A percentile compares a stretch with the other conserved stretches of the same genome.
These are phyloP conservation scores for Holtermanniella nyarrowii DNA, from an alignment of 768 basidiomycete species.

Conservation along the genomic window DNA sequence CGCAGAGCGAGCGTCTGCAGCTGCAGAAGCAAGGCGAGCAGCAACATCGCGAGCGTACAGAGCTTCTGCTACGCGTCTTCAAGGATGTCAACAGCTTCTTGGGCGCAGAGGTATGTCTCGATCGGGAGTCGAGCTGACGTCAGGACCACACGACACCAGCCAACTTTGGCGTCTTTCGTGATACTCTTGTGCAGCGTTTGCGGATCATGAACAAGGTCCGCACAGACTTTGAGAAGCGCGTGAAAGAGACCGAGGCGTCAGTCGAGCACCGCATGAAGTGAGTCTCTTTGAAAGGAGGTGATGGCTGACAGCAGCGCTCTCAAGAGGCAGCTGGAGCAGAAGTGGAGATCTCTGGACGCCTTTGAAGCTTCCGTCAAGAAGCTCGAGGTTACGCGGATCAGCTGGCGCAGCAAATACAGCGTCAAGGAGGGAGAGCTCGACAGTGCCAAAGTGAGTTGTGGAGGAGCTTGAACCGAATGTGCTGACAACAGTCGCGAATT, in stretches of 20 bases:
- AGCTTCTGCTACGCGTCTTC: conserved; percentile 78
- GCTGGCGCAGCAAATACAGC: conserved; percentile 74
- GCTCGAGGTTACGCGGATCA: conserved; percentile 65
- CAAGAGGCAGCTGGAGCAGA: conserved; percentile 72
- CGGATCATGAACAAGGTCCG: conserved; percentile 77
- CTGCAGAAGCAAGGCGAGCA: conserved; percentile 77
- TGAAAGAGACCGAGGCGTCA: conserved; percentile 64
- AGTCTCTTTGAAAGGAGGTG: conserved; percentile 11
- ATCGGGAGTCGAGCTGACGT: not conserved
- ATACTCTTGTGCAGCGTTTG: conserved; percentile 78
- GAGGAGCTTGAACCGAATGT: not conserved
- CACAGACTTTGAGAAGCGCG: conserved; percentile 71
- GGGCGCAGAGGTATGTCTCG: conserved; percentile 44
- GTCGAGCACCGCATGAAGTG: conserved; percentile 59
- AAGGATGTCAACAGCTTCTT: conserved; percentile 92
- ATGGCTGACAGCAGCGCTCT: conserved; percentile 47
- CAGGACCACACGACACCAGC: conserved; percentile 46
- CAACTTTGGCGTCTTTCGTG: conserved; percentile 87
- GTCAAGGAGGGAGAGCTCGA: conserved; percentile 83
- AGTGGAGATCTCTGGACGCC: conserved; percentile 87
- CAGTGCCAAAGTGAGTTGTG: conserved; percentile 57
- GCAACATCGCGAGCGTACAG: conserved; percentile 87
- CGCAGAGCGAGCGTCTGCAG: conserved; percentile 45
- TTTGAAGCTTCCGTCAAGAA: conserved; percentile 78
- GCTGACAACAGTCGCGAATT: conserved; percentile 52